These are phyloP conservation scores for Candida yuanshanica DNA, from an alignment of 805 yeast genomes.

Conservation along the genomic window DNA sequence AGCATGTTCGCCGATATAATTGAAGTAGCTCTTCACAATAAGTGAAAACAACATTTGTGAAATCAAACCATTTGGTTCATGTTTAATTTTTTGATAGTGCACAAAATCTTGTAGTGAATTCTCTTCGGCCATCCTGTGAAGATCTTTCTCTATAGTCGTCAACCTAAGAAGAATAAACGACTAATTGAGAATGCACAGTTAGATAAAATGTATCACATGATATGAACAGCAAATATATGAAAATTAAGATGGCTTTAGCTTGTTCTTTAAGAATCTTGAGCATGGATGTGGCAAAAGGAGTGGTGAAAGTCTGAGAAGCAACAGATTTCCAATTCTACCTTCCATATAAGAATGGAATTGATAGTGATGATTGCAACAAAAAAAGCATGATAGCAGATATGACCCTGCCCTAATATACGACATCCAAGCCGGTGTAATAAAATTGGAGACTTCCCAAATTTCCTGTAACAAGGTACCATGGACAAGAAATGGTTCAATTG, in stretches of 20 bases:
- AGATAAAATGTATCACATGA: constrained; percentile 95
- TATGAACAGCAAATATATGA: constrained; percentile 89
- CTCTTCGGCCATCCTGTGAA: constrained; percentile 98
- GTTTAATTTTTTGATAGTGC: constrained; percentile 98
- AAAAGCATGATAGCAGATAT: too few relatives aligned
- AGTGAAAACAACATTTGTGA: constrained; percentile 99
- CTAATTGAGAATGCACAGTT: constrained; percentile 96
- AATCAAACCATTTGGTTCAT: constrained; percentile 95
- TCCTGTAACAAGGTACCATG: too few relatives aligned
- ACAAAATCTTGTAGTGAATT: constrained; percentile 94
- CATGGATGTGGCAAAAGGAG: constrained; percentile 76
- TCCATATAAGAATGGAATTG: constrained; percentile 83
- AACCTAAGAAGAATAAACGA: constrained; percentile 97
- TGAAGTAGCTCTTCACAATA: constrained; percentile 92
- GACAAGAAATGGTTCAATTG: too few relatives aligned
- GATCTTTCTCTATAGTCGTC: constrained; percentile 99
- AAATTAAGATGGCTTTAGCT: constrained; percentile 81
- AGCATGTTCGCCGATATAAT: constrained; percentile 99
- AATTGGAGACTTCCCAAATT: too few relatives aligned
- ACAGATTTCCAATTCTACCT: constrained; percentile 80
- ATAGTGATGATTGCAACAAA: constrained; percentile 82
- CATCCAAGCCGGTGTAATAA: too few relatives aligned
- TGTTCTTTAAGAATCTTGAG: constrained; percentile 78
- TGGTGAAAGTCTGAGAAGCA: constrained; percentile 94
- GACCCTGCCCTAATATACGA: too few relatives aligned